phyloP scores from a whole-genome alignment of 2,329 filamentous ascomycete species.

The Scleromitrula shiraiana region DNA sequence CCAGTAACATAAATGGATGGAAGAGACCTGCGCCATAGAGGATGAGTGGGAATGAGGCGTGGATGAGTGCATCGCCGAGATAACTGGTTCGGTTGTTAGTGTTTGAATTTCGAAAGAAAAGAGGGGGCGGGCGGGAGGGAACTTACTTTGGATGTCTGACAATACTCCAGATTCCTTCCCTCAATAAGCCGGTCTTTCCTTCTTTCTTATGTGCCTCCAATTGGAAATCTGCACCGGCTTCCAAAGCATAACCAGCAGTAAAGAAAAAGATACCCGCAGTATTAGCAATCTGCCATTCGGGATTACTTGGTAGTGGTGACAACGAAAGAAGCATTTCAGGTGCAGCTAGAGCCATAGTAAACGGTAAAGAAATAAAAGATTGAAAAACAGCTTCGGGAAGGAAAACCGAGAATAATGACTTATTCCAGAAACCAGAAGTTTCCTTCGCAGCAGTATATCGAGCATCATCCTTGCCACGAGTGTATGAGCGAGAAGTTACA shows the following conservation, averaged over 20 bases:
- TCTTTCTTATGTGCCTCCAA: conserved; percentile 6
- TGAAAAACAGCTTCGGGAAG: conserved; percentile 11
- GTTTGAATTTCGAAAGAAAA: background rate
- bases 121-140: background rate
- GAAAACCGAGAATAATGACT: conserved; percentile 8
- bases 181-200: background rate
- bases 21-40: conserved; percentile 12
- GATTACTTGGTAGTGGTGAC: conserved; percentile 1
- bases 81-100: conserved; percentile 8
- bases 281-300: conserved; percentile 7
- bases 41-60: conserved; percentile 11
- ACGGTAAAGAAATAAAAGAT: conserved; percentile 11
- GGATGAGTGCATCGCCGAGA: conserved; percentile 13
- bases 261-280: conserved; percentile 10
- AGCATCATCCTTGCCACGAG: conserved; percentile 10
- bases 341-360: conserved; percentile 6
- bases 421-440: conserved; percentile 9
- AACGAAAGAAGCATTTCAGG: background rate
- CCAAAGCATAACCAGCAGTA: conserved; percentile 9
- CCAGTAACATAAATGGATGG: conserved; percentile 11
- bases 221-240: conserved; percentile 12
- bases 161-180: conserved; percentile 13
- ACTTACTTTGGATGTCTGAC: conserved; percentile 15
- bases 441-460: conserved; percentile 6
- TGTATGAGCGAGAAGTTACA: conserved; percentile 5